Base-by-base conservation (phyloP, 768 basidiomycete genomes). In the Serendipita sp. region DNA sequence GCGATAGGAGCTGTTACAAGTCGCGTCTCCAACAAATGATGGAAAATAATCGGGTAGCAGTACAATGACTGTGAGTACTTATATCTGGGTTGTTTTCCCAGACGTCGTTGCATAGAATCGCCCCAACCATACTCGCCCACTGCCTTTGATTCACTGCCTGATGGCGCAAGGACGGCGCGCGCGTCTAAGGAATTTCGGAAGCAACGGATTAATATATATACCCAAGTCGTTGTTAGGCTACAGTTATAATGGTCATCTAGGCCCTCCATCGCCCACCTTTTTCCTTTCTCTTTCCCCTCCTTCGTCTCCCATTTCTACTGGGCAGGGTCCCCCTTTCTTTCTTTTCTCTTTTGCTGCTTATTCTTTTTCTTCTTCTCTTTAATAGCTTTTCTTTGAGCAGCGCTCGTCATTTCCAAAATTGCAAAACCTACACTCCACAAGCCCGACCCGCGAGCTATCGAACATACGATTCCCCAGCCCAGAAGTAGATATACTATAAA, bases 321-420 rank as follows among this genome's bases (percentile, higher is more conserved):
- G 56, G 56, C 56, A 60, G 56, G 56, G 37, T 35, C 34, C 56
- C 37, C 56, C 56, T n/a, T 38, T 60, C 35, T 32, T 60, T 60
- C 30, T 32, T 60, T 38, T 18, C 48, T 8, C 48, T 51, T 51
- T 51, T 51, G 7, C n/a, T 53, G 18, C 32, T 53, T 53, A 10
- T 8, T 16, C n/a, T 34, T 53, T 8, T 34, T 53, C 3, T 53
- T 53, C 3, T 30, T 38, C 34, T 38, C 18, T 30, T 30, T 60
- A 28, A 28, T 37, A 4, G 56, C 2, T 32, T 60, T 37, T 60
- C 10, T 35, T 32, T 60, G 37, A 60, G 56, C 56, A 32, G 56
- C 16, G 56, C 56, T 60, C 37, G 56, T 35, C 56, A 18, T 51
- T 51, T 51, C 30, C 41, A 41, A 24, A 24, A 41, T 13, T 41